Base-by-base conservation (phyloP, 2,329 filamentous ascomycete genomes). In the Diaporthe citriasiana region DNA sequence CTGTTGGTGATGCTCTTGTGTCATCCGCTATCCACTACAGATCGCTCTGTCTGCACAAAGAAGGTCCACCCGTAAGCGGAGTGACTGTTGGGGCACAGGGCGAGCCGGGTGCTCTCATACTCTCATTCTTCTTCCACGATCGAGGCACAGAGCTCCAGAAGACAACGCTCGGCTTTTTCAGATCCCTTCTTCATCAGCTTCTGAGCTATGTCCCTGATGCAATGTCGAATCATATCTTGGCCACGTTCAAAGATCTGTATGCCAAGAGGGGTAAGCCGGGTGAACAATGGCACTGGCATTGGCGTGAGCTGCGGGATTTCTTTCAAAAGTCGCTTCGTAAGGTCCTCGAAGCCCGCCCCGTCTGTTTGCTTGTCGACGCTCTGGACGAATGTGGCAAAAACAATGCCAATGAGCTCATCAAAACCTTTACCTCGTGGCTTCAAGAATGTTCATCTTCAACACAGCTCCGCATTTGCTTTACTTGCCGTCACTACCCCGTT, bases 41-140 rank as follows among this genome's bases (percentile, higher is more conserved):
- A 1, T 30, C 42, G 12, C 27, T 50, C 4, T 7, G 25, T 25
- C 50, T 15, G 10, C n/a, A 27, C 4, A 53, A 15, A 7, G 25
- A 53, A 27, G 7, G 9, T 2, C 15, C 6, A 3, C 50, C 2
- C 13, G 12, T 3, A 15, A 13, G n/a, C 25, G 51, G 51, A 25
- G 51, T 30, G 25, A 17, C 27, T 8, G 4, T 4, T 30, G 51
- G 13, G 30, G 7, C 12, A 30, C 25, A 30, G 25, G 25, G 4
- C 13, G 25, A 55, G 27, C 17, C 51, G 1, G 8, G 17, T 30
- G 13, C 17, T 55, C 13, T 68, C 1, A 30, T 79, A 7, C 75
- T 83, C 13, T 79, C 77, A 0, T 85, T 84, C 77, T 84, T 84
- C 76, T 84, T 85, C 69, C 79, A 84, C 25, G 80, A 75, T 9